A percentile compares a stretch with the other conserved stretches of the same genome.
Evolutionary conservation across 805 yeast species (phyloP).

Genomic region (Candida morakotiae): DNA sequence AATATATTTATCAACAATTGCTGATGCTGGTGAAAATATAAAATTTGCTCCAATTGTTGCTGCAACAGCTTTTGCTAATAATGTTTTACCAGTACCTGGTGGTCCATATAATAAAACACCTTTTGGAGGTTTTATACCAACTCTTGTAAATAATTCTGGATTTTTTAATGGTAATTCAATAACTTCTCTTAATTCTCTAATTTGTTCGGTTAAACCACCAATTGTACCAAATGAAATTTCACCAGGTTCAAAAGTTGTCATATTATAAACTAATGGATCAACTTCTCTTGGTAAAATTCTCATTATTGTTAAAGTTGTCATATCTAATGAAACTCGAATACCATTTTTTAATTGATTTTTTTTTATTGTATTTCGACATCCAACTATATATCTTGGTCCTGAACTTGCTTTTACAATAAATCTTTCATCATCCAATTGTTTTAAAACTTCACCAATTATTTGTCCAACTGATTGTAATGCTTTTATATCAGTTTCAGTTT

Average conservation of each 20-base stretch:
- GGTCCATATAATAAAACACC: conserved; percentile 97
- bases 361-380: conserved; percentile 90
- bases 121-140: conserved; percentile 98
- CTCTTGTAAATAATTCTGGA: conserved; percentile 92
- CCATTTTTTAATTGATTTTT: conserved; percentile 84
- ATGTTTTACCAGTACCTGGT: conserved; percentile 97
- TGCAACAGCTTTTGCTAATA: conserved; percentile 95
- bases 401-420: conserved; percentile 94
- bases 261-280: conserved; percentile 95
- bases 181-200: conserved; percentile 94
- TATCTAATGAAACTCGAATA: conserved; percentile 92
- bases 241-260: conserved; percentile 98
- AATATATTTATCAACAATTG: conserved; percentile 95
- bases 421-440: conserved; percentile 90
- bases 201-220: conserved; percentile 95
- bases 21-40: conserved; percentile 97
- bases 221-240: conserved; percentile 91
- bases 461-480: conserved; percentile 97
- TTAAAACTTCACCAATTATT: conserved; percentile 93
- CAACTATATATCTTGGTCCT: conserved; percentile 97
- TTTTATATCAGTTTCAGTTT: conserved; percentile 95
- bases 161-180: conserved; percentile 95
- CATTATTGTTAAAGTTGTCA: conserved; percentile 97
- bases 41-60: conserved; percentile 98
- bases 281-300: conserved; percentile 96